These are phyloP conservation scores for Tolypocladium album DNA, from an alignment of 2,329 filamentous ascomycete genomes.

Conservation along the genomic window DNA sequence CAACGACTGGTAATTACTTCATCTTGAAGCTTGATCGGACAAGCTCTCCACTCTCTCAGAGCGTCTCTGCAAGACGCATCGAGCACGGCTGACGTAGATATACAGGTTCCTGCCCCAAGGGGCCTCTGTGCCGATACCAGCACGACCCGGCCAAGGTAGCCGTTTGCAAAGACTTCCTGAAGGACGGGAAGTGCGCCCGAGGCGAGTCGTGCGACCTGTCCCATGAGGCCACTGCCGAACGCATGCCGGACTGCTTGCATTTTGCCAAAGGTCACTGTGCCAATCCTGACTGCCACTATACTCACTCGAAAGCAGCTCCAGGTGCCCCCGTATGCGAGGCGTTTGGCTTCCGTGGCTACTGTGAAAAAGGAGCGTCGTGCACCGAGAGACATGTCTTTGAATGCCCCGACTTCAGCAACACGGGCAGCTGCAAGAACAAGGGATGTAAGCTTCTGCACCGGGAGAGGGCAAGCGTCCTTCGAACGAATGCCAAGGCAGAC, in stretches of 20 bases:
- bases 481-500: slow-evolving; percentile 47
- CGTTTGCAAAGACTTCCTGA: slow-evolving; percentile 79
- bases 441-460: slow-evolving; percentile 81
- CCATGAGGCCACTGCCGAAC: slow-evolving; percentile 73
- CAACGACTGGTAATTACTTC: slow-evolving; percentile 55
- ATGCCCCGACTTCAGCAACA: slow-evolving; percentile 92
- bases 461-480: slow-evolving; percentile 71
- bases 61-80: slow-evolving; percentile 24
- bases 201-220: slow-evolving; percentile 82
- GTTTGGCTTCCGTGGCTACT: slow-evolving; percentile 84
- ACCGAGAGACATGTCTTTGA: slow-evolving; percentile 79
- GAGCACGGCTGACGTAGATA: slow-evolving; percentile 31
- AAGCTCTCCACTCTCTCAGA: slow-evolving; percentile 9
- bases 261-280: slow-evolving; percentile 84
- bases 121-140: slow-evolving; percentile 65
- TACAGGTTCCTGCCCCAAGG: slow-evolving; percentile 76
- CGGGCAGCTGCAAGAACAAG: slow-evolving; percentile 68
- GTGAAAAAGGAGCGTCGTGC: slow-evolving; percentile 70
- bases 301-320: slow-evolving; percentile 70
- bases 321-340: slow-evolving; percentile 69
- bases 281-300: slow-evolving; percentile 76
- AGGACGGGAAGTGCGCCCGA: slow-evolving; percentile 65
- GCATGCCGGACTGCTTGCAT: slow-evolving; percentile 81
- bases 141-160: slow-evolving; percentile 84
- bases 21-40: slow-evolving; percentile 19